Conservation (phyloP, 2,329 filamentous ascomycete genomes). For the Pseudocercospora fijiensis region DNA sequence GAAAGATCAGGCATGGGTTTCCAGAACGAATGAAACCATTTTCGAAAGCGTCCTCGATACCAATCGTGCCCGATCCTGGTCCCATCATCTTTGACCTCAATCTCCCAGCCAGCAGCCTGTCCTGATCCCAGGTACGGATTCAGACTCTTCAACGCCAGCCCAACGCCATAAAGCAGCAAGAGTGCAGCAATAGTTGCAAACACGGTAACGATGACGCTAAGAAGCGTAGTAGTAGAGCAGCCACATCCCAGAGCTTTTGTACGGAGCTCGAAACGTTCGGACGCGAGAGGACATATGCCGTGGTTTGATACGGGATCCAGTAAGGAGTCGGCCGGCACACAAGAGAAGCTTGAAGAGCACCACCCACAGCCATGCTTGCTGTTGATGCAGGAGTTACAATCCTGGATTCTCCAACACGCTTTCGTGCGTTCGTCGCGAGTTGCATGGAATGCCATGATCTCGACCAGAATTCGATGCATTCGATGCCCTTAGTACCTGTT, state of each 20-base stretch:
- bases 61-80: slow-evolving; percentile 27
- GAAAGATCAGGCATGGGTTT: slow-evolving; percentile 19
- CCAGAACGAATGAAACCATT: slow-evolving; percentile 17
- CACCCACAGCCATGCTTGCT: slow-evolving; percentile 42
- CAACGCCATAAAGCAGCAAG: slow-evolving; percentile 38
- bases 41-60: slow-evolving; percentile 21
- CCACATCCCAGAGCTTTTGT: slow-evolving; percentile 47
- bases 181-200: slow-evolving; percentile 44
- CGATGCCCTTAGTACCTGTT: too few relatives aligned
- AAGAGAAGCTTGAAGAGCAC: slow-evolving; percentile 46
- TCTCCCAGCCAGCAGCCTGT: slow-evolving; percentile 33
- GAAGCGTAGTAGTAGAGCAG: slow-evolving; percentile 48
- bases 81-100: slow-evolving; percentile 35
- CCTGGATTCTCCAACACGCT: slow-evolving; percentile 37
- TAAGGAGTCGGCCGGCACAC: slow-evolving; percentile 44
- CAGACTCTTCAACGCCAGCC: slow-evolving; percentile 19
- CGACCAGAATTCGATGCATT: too few relatives aligned
- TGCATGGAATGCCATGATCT: neutral
- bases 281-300: slow-evolving; percentile 38
- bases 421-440: neutral
- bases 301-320: slow-evolving; percentile 42
- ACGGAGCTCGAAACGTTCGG: slow-evolving; percentile 49
- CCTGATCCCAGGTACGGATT: slow-evolving; percentile 34
- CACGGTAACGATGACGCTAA: slow-evolving; percentile 46
- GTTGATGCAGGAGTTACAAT: slow-evolving; percentile 35